These are phyloP conservation scores for Blepharisma undulans DNA, from an alignment of 169 alveolate genomes.

Conservation along the genomic window DNA sequence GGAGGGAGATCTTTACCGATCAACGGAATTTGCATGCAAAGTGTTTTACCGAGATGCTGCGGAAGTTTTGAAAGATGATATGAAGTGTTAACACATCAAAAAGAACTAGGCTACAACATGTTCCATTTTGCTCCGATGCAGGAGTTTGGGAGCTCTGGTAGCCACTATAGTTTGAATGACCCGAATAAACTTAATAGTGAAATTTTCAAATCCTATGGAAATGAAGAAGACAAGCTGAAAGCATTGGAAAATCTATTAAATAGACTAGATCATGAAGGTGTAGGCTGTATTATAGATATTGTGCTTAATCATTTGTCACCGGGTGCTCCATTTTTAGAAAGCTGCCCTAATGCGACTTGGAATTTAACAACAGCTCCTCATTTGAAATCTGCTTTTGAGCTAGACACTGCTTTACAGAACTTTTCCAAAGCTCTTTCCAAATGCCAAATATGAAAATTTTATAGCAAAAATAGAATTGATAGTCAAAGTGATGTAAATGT, in stretches of 20 bases:
- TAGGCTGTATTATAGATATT: constrained; percentile 87
- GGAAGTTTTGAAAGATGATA: constrained; percentile 85
- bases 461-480: constrained; percentile 55
- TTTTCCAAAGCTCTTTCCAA: constrained; percentile 76
- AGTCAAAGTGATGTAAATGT: constrained; percentile 77
- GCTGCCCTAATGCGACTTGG: constrained; percentile 89
- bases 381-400: constrained; percentile 82
- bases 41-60: constrained; percentile 85
- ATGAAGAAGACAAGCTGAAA: constrained; percentile 40
- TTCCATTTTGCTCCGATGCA: constrained; percentile 70
- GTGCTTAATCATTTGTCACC: constrained; percentile 93
- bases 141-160: constrained; percentile 73
- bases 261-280: constrained; percentile 47
- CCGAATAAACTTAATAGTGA: constrained; percentile 54
- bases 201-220: constrained; percentile 35
- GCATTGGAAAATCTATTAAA: constrained; percentile 67
- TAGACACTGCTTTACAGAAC: constrained; percentile 81
- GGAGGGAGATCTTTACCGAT: neutral
- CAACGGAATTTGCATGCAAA: constrained; percentile 72
- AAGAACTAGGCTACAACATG: constrained; percentile 84
- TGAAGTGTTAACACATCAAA: constrained; percentile 64
- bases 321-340: constrained; percentile 86
- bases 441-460: constrained; percentile 64
- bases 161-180: constrained; percentile 78
- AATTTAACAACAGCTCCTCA: constrained; percentile 84